phyloP scores from a whole-genome alignment of 371 early-diverging fungal genomes.

The Synchytrium microbalum region DNA sequence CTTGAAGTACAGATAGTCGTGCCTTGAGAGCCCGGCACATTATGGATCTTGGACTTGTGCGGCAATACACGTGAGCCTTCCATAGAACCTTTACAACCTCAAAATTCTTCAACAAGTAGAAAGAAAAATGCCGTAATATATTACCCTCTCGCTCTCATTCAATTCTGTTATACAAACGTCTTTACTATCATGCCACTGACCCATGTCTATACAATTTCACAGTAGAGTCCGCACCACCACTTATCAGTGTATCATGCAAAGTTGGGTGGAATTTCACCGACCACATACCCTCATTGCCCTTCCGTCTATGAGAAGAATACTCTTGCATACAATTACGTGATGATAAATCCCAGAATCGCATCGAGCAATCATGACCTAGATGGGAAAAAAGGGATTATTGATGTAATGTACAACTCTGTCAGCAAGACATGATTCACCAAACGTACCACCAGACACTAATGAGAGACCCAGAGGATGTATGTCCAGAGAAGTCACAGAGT shows the following conservation, averaged over 20 bases:
- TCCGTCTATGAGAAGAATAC: slow-evolving; percentile 64
- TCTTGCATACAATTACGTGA: slow-evolving; percentile 65
- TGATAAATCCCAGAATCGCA: slow-evolving; percentile 72
- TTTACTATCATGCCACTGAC: neutral
- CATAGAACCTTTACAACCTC: too few species aligned
- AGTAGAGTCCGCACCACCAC: slow-evolving; percentile 70
- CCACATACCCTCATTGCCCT: slow-evolving; percentile 72
- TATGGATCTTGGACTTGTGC: too few species aligned
- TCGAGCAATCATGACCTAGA: slow-evolving; percentile 69
- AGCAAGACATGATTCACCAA: neutral
- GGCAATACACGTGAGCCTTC: too few species aligned
- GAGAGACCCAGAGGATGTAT: slow-evolving; percentile 57
- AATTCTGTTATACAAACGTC: too few species aligned
- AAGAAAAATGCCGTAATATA: too few species aligned
- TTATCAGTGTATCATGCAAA: slow-evolving; percentile 53
- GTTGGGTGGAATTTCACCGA: slow-evolving; percentile 51
- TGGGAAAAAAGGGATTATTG: too few species aligned
- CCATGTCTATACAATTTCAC: slow-evolving; percentile 44
- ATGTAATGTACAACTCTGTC: neutral
- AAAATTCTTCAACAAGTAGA: too few species aligned
- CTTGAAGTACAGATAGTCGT: too few species aligned
- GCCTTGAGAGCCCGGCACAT: too few species aligned
- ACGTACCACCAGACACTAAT: slow-evolving; percentile 65
- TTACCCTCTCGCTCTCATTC: too few species aligned
- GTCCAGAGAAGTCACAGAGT: slow-evolving; percentile 61